Evolutionary conservation across 176 grass and related monocot genomes (phyloP), one percentile per base, ranked within the genome.

Genomic region (Tillandsia fasciculata): DNA sequence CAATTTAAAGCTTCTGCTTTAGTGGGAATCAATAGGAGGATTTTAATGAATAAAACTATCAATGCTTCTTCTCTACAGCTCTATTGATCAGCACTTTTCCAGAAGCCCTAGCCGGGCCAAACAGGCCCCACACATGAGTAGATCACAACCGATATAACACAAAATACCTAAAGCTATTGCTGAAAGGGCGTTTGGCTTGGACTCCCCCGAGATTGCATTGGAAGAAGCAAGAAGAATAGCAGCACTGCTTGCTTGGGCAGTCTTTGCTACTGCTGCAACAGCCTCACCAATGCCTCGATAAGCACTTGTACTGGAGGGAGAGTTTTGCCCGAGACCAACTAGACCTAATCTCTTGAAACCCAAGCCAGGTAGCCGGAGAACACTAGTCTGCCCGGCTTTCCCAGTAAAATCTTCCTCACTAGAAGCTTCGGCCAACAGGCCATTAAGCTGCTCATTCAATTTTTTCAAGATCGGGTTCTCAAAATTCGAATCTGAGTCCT

Each of bases 391-490:
- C 20, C 89, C 89, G 10, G 84, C 53, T 74, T 97, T 97, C 17
- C 89, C 94, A 9, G 77, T 86, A 54, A 97, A 97, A 76, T 97
- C 94, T 68, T 97, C 94, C 80, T 97, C 94, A 0, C 72, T 68
- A 0, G 84, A 85, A 56, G 77, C 84, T 76, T 97, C 94, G 0
- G 56, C 76, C 14, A 97, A 74, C 33, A 97, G 84, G 52, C 94
- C 89, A 50, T 78, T n/a, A 68, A 97, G 82, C 71, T 90, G 83
- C 12, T 52, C 64, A 18, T 97, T 89, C 1, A 97, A 77, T 64
- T 83, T 84, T 80, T 82, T 93, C 63, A 97, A 73, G 68, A 86
- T 70, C 12, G 69, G 69, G 74, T 97, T 92, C 81, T 90, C 89
- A 27, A 87, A 97, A 48, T 92, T 90, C 71, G 94, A 93, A 78